Evolutionary conservation across 192 early-diverging fungal species (phyloP).

Genomic region (Glomus cerebriforme): DNA sequence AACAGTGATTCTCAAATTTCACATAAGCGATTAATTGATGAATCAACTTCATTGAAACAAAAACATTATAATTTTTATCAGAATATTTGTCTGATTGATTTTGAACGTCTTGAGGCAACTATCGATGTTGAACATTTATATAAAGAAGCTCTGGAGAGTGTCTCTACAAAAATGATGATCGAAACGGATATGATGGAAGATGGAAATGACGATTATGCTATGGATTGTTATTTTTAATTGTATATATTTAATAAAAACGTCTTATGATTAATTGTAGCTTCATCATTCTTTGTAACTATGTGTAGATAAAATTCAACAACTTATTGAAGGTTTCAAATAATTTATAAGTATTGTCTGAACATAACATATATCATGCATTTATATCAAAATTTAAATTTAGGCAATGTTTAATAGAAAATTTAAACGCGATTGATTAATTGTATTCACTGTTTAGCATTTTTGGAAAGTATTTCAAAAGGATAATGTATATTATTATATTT

Average conservation of each 20-base stretch:
- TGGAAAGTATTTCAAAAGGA: too few relatives aligned
- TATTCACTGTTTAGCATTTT: too few relatives aligned
- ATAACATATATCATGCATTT: too few relatives aligned
- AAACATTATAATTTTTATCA: slow-evolving; percentile 39
- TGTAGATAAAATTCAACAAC: too few relatives aligned
- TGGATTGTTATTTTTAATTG: slow-evolving; percentile 12
- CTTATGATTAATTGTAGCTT: not conserved
- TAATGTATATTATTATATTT: too few relatives aligned
- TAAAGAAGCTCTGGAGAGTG: slow-evolving; percentile 52
- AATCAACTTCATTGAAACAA: slow-evolving; percentile 18
- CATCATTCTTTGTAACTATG: not conserved
- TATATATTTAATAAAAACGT: not conserved
- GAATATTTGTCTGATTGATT: slow-evolving; percentile 39
- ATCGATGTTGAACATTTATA: slow-evolving; percentile 54
- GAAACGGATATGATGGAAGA: slow-evolving; percentile 36
- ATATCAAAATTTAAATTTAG: too few relatives aligned
- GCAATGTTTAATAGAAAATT: too few relatives aligned
- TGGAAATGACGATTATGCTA: slow-evolving; percentile 10
- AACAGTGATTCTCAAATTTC: not conserved
- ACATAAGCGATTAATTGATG: not conserved
- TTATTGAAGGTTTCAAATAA: too few relatives aligned
- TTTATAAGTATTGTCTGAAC: too few relatives aligned
- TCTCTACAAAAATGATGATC: slow-evolving; percentile 41
- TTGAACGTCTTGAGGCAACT: slow-evolving; percentile 46
- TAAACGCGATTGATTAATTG: too few relatives aligned